phyloP scores from a whole-genome alignment of 1,284 basidiomycete genomes.

The Ceratobasidium sp. region DNA sequence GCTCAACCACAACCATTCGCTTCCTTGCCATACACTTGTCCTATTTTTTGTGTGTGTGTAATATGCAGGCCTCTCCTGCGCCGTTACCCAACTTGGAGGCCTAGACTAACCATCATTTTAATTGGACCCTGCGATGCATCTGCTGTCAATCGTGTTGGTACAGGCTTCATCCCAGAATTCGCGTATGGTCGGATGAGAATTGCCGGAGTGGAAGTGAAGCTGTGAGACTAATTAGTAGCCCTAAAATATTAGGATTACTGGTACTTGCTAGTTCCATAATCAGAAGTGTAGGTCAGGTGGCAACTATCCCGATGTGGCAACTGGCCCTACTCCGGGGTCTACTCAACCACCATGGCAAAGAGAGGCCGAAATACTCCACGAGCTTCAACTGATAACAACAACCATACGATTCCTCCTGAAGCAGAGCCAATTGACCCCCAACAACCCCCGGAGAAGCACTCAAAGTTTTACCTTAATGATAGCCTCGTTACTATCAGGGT shows the following conservation, averaged over 20 bases:
- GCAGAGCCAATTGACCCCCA: background rate
- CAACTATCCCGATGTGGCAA: background rate
- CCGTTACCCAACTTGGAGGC: background rate
- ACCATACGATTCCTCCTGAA: background rate
- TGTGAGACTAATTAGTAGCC: background rate
- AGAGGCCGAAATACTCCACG: background rate
- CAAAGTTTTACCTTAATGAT: conserved; percentile 30
- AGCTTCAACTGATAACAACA: too few species aligned
- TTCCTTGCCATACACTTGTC: too few species aligned
- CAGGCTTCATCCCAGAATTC: background rate
- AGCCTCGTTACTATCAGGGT: conserved; percentile 26
- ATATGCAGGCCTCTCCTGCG: too few species aligned
- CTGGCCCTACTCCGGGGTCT: background rate
- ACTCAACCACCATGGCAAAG: background rate
- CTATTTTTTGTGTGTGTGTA: too few species aligned
- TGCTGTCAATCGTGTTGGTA: background rate
- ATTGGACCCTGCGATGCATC: background rate
- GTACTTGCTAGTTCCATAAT: background rate
- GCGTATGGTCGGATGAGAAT: background rate
- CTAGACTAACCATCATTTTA: background rate
- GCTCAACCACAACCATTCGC: too few species aligned
- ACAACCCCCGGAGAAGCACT: background rate
- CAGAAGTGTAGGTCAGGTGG: background rate
- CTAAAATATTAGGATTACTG: too few species aligned
- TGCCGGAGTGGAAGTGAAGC: background rate